Evolutionary conservation across 2,329 filamentous ascomycete species (phyloP), one percentile per base, ranked within the genome.

Genomic region (Pseudogymnoascus sp.): DNA sequence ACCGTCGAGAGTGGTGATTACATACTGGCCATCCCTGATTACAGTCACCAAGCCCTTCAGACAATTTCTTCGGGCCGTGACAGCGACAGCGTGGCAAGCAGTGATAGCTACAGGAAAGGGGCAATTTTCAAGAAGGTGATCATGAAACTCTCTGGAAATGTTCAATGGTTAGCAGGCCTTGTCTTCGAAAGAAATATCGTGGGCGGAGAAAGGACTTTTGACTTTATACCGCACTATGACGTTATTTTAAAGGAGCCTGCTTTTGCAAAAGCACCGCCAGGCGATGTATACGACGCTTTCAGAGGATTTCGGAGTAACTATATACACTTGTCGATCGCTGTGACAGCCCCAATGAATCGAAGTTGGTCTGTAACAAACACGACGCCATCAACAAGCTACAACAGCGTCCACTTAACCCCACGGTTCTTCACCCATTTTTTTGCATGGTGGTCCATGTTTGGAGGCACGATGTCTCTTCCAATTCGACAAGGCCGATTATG

Each of bases 391-490:
- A 85, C 87, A 66, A 97, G 93, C 72, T 99, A 99, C 79, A 99
- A 99, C 72, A 92, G 93, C 0, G 89, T 97, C 1, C 96, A 99
- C 74, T 82, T 99, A 31, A 95, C 90, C 1, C 95, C 95, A 5
- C 88, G 93, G 7, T 96, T 99, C 79, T 99, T 99, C 74, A 97
- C 93, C 0, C 95, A 99, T 73, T 99, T 99, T 80, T 97, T 93
- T 77, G 87, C 88, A 63, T 99, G 95, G 95, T 97, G 93, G 92
- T 93, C 90, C 0, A 86, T 97, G 68, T 99, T 99, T 75, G 92
- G 92, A 7, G 93, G 93, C 1, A 89, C 93, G 7, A 92, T 97
- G 87, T 96, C 93, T 9, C 81, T 99, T 28, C 96, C 95, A 9
- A 89, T 99, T 63, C 90, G 95, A 0, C 96, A 99, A 77, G 95